These are phyloP conservation scores for Dendrobium chrysotoxum DNA, from an alignment of 106 monocot species.

Conservation along the genomic window DNA sequence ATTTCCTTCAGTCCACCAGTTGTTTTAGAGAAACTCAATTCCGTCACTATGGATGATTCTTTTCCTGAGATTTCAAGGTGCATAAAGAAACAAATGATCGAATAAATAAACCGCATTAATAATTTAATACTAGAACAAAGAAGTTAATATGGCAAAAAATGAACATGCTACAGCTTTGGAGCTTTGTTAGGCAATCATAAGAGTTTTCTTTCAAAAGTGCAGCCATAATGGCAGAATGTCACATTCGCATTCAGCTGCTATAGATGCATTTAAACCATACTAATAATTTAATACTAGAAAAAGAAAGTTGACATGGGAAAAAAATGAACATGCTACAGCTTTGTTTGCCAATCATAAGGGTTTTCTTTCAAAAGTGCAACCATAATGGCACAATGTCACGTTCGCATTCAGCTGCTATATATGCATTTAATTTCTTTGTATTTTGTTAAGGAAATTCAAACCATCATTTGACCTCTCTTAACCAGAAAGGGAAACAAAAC, in stretches of 20 bases:
- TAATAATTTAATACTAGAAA: not conserved
- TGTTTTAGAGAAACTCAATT: constrained; percentile 8
- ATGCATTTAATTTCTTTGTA: too few relatives aligned
- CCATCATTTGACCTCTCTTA: too few relatives aligned
- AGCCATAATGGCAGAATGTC: not conserved
- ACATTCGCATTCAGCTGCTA: not conserved
- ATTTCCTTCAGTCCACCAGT: constrained; percentile 42
- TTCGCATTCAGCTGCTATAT: not conserved
- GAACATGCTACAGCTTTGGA: not conserved
- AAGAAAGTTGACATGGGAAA: not conserved
- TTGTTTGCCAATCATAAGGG: not conserved
- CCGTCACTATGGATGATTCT: not conserved
- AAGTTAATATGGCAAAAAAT: not conserved
- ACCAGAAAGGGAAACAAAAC: not conserved
- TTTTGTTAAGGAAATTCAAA: too few relatives aligned
- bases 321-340: not conserved
- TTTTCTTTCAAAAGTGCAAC: not conserved
- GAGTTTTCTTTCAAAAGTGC: not conserved
- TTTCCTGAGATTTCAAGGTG: constrained; percentile 18
- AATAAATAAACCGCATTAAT: not conserved
- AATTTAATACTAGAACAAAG: not conserved
- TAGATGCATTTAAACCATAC: not conserved
- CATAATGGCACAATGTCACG: not conserved
- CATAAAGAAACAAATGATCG: not conserved
- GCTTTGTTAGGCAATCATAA: not conserved